Base-by-base conservation (phyloP, 768 basidiomycete genomes). In the Tubosaeta sp. region DNA sequence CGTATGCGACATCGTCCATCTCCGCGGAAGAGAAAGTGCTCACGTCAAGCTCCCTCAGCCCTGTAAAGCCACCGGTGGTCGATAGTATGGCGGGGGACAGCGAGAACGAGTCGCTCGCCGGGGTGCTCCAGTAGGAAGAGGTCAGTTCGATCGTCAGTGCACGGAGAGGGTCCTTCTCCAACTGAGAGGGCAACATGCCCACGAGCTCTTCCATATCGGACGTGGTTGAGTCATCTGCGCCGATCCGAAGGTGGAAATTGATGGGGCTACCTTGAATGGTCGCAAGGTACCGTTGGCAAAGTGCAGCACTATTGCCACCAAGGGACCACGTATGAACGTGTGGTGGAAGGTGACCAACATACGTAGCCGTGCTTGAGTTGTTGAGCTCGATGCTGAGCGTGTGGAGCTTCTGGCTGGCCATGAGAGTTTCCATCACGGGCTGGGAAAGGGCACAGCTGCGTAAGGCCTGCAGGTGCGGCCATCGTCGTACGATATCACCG, bases 371-470 rank as follows among this genome's bases (percentile, higher is more conserved):
- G 3, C 30, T 57, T 12, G 61, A 60, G 16, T 65, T 60, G 41
- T 65, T 65, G 44, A 65, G 59, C n/a, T 65, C 64, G 38, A 63
- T 63, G 25, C 50, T 57, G 18, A 65, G 59, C 0, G 64, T 59
- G 2, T 61, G 53, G 21, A 65, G 59, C 0, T 40, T 44, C 5
- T 24, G 25, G 13, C 45, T 50, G 3, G 61, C 51, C 0, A 31
- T 44, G 21, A 65, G 25, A 0, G 53, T 49, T 6, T 66, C 56
- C 64, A 66, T 61, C 34, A 54, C 59, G 0, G 52, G 36, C 24
- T 61, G 64, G 5, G 59, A 44, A 14, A 65, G 56, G 0, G 64
- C 54, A 46, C 61, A 63, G 9, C 49, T 53, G 7, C 50, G 59
- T 18, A 65, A 32, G 8, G 44, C 24, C 8, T 56, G 55, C 10